Evolutionary conservation across 495 filamentous ascomycete genomes (phyloP).

Genomic region (Penicillium desertorum): DNA sequence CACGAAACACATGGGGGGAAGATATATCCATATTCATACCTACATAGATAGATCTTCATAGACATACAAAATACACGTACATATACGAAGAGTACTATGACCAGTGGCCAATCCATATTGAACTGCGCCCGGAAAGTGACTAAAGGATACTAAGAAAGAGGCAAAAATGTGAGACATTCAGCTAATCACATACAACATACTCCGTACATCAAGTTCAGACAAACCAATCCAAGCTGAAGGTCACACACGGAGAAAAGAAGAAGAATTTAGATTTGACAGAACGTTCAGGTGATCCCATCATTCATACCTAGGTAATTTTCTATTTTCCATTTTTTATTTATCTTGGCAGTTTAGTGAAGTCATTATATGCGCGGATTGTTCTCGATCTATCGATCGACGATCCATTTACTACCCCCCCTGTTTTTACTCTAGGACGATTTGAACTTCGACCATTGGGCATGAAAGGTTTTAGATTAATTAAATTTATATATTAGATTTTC

Average conservation of each 20-base stretch:
- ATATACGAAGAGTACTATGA: no score
- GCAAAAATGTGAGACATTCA: slow-evolving; percentile 7
- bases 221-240: neutral
- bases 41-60: neutral
- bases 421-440: slow-evolving; percentile 5
- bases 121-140: neutral
- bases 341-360: slow-evolving; percentile 9
- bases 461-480: neutral
- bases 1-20: slow-evolving; percentile 10
- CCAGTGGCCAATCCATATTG: neutral
- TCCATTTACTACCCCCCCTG: neutral
- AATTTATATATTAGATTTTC: neutral
- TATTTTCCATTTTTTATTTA: neutral
- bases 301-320: neutral
- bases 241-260: neutral
- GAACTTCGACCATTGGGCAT: slow-evolving; percentile 11
- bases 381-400: slow-evolving; percentile 14
- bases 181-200: neutral
- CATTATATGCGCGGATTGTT: slow-evolving; percentile 11
- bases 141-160: neutral
- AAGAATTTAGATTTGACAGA: neutral
- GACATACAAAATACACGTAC: neutral
- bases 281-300: neutral
- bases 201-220: no score
- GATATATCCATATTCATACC: slow-evolving; percentile 2